A percentile compares a stretch with the other conserved stretches of the same genome.
Conservation (phyloP, 257 asterid species). For the Solanum chiquidenum region DNA sequence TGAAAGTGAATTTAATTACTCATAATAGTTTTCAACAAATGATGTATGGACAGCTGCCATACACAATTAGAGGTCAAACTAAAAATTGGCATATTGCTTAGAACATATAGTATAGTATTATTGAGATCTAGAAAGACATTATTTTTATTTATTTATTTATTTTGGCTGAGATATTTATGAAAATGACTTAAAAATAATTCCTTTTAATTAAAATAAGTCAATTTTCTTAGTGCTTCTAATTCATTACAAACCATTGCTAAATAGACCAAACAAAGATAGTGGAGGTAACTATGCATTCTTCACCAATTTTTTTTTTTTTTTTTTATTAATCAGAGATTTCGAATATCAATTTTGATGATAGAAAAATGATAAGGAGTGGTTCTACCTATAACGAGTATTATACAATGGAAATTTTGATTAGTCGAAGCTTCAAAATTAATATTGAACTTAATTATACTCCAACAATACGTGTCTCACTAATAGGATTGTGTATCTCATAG, state of each 20-base stretch:
- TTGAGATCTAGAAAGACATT: neutral
- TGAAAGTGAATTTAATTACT: neutral
- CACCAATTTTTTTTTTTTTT: accelerated
- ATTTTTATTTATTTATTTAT: neutral
- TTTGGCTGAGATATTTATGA: neutral
- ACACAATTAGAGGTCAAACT: neutral
- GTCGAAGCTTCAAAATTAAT: neutral
- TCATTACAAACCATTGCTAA: neutral
- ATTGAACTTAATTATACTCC: neutral
- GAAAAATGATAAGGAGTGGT: neutral
- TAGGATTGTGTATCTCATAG: neutral
- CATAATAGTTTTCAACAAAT: neutral
- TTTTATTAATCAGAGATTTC: accelerated
- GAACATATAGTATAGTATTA: neutral
- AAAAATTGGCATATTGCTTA: neutral
- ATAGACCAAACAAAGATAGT: neutral
- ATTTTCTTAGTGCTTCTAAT: neutral
- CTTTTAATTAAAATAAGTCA: neutral
- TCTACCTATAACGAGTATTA: neutral
- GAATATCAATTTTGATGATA: neutral
- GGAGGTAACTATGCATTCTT: constrained; percentile 9
- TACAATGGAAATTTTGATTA: neutral
- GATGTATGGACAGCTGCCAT: neutral
- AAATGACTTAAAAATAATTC: constrained; percentile 8
- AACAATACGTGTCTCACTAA: neutral